phyloP scores from a whole-genome alignment of 2,329 filamentous ascomycete genomes.

The Pseudocercospora crystallina region DNA sequence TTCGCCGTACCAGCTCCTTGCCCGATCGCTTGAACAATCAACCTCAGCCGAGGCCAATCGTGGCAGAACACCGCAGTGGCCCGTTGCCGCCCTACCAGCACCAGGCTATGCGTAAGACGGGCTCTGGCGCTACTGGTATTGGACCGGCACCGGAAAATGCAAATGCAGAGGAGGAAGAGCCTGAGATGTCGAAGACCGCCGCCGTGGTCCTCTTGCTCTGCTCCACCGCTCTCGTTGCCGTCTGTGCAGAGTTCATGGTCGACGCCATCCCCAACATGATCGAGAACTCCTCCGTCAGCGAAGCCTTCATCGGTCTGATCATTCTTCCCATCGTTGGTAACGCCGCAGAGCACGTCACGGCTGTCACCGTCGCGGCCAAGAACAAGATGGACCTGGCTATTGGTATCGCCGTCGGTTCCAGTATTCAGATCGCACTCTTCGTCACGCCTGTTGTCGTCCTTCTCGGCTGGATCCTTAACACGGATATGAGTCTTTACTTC shows the following conservation, averaged over 20 bases:
- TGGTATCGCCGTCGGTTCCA: slow-evolving; percentile 75
- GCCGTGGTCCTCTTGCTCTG: slow-evolving; percentile 56
- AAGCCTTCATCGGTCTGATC: slow-evolving; percentile 78
- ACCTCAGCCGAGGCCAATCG: too few species aligned
- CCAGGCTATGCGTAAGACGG: slow-evolving; percentile 18
- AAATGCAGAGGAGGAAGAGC: slow-evolving; percentile 32
- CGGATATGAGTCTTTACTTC: slow-evolving; percentile 66
- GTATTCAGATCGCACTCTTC: slow-evolving; percentile 78
- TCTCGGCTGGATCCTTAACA: slow-evolving; percentile 74
- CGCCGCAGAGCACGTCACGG: slow-evolving; percentile 77
- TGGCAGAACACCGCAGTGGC: slow-evolving; percentile 19
- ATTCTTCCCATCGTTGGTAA: slow-evolving; percentile 82
- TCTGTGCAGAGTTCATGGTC: slow-evolving; percentile 71
- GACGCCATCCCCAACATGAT: slow-evolving; percentile 70
- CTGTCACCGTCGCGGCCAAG: slow-evolving; percentile 75
- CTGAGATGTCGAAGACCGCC: slow-evolving; percentile 57
- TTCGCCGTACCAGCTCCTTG: slow-evolving; percentile 72
- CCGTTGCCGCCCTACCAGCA: slow-evolving; percentile 32
- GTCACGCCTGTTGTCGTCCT: slow-evolving; percentile 75
- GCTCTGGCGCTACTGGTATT: not conserved
- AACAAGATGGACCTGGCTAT: slow-evolving; percentile 85
- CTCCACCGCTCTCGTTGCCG: slow-evolving; percentile 59
- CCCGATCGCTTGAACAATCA: slow-evolving; percentile 62
- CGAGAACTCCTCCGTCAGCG: slow-evolving; percentile 58
- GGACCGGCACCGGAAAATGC: slow-evolving; percentile 10